Percentiles rank a stretch among this genome's conserved stretches.
Evolutionary conservation across 768 basidiomycete genomes (phyloP).

Genomic region (Psilocybe azurescens): DNA sequence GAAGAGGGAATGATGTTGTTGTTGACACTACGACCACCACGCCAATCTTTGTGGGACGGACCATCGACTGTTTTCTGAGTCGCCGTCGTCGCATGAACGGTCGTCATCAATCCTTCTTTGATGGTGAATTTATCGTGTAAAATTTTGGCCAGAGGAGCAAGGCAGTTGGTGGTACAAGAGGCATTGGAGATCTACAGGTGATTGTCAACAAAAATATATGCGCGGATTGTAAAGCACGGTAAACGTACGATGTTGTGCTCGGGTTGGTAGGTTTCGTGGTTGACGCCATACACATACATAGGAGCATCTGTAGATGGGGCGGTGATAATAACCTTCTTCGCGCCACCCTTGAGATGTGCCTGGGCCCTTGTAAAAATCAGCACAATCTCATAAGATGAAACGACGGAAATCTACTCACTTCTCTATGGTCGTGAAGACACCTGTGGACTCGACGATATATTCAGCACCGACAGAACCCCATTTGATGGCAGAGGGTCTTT

Average conservation of each 20-base stretch:
- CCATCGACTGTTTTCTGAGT: conserved; percentile 96
- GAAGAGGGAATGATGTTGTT: conserved; percentile 99
- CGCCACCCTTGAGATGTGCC: conserved; percentile 92
- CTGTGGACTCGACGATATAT: conserved; percentile 94
- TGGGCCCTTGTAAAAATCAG: conserved; percentile 55
- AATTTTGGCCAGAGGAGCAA: conserved; percentile 97
- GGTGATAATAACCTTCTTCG: conserved; percentile 98
- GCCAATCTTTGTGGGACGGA: conserved; percentile 95
- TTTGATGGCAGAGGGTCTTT: conserved; percentile 80
- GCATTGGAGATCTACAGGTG: conserved; percentile 84
- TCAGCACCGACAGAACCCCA: conserved; percentile 82
- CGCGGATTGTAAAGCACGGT: not conserved
- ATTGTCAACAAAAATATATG: not conserved
- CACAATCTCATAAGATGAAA: not conserved
- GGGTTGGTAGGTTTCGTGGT: conserved; percentile 88
- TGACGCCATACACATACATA: conserved; percentile 93
- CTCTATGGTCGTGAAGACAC: conserved; percentile 93
- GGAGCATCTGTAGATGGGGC: conserved; percentile 93
- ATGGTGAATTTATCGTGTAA: conserved; percentile 97
- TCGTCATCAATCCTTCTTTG: conserved; percentile 97
- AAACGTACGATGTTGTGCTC: conserved; percentile 75
- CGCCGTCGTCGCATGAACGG: conserved; percentile 95
- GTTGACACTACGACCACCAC: conserved; percentile 92
- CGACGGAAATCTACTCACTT: conserved; percentile 50
- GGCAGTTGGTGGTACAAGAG: conserved; percentile 99